phyloP scores from a whole-genome alignment of 495 filamentous ascomycete genomes.

The Pseudotulostoma volvatum region DNA sequence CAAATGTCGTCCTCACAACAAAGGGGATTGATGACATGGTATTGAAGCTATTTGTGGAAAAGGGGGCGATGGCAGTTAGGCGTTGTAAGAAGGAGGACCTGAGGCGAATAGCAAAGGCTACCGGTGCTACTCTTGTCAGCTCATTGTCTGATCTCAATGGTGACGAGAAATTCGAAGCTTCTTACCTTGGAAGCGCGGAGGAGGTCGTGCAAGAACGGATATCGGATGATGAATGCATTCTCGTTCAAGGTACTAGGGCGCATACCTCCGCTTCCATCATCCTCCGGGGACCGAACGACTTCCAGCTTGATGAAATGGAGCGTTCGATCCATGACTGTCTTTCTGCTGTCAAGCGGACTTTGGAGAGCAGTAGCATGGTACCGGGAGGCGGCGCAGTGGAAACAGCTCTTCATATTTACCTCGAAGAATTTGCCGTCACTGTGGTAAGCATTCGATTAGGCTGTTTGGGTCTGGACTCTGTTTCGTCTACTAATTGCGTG shows the following conservation, averaged over 20 bases:
- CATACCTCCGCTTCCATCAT: conserved; percentile 93
- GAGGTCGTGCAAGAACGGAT: conserved; percentile 95
- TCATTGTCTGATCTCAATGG: conserved; percentile 91
- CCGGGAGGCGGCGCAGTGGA: conserved; percentile 94
- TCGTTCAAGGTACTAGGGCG: conserved; percentile 88
- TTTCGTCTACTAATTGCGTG: background rate
- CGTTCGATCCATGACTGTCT: conserved; percentile 93
- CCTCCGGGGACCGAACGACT: conserved; percentile 90
- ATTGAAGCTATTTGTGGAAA: conserved; percentile 88
- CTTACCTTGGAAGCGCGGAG: conserved; percentile 76
- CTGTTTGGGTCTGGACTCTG: background rate
- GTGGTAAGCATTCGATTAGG: conserved; percentile 40
- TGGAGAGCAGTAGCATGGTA: conserved; percentile 93
- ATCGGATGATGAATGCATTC: conserved; percentile 95
- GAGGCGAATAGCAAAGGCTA: conserved; percentile 87
- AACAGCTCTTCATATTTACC: conserved; percentile 96
- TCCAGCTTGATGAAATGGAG: conserved; percentile 97
- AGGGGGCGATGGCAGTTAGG: conserved; percentile 87
- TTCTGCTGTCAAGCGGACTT: conserved; percentile 88
- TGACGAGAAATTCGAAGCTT: conserved; percentile 89
- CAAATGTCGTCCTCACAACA: conserved; percentile 90
- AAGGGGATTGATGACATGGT: conserved; percentile 97
- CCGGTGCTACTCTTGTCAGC: conserved; percentile 82
- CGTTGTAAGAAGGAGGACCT: conserved; percentile 99
- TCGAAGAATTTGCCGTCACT: conserved; percentile 98